These are phyloP conservation scores for Amyloporia xantha DNA, from an alignment of 768 basidiomycete genomes.

Conservation along the genomic window DNA sequence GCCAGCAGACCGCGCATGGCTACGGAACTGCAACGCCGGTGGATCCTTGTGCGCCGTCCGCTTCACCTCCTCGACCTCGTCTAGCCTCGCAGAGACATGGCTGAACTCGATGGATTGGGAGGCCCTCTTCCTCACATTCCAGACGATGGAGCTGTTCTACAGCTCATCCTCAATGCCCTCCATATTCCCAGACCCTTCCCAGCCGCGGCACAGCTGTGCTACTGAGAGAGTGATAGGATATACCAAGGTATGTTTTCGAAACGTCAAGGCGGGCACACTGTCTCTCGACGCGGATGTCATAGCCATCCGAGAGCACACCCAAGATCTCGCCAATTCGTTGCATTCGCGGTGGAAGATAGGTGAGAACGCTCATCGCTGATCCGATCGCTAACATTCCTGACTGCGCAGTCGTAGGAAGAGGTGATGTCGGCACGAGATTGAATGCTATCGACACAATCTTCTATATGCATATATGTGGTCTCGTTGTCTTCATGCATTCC, in stretches of 20 bases:
- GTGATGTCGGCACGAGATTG: constrained; percentile 43
- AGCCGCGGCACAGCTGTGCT: constrained; percentile 26
- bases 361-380: constrained; percentile 17
- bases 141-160: constrained; percentile 44
- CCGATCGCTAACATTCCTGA: background rate
- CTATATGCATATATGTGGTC: too few relatives aligned
- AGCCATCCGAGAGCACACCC: constrained; percentile 41
- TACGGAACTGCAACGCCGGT: too few relatives aligned
- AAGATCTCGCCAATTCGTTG: constrained; percentile 42
- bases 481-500: too few relatives aligned
- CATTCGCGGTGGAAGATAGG: constrained; percentile 37
- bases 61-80: too few relatives aligned
- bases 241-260: constrained; percentile 29
- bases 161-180: constrained; percentile 43
- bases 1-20: too few relatives aligned
- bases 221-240: constrained; percentile 34
- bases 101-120: constrained; percentile 1
- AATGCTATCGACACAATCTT: background rate
- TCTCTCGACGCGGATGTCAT: background rate
- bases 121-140: constrained; percentile 34
- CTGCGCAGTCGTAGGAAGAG: constrained; percentile 29
- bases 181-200: constrained; percentile 35
- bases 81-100: background rate
- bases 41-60: too few relatives aligned
- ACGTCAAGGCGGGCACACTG: constrained; percentile 8